Base-by-base conservation (phyloP, 768 basidiomycete genomes). In the Suillus fuscotomentosus region DNA sequence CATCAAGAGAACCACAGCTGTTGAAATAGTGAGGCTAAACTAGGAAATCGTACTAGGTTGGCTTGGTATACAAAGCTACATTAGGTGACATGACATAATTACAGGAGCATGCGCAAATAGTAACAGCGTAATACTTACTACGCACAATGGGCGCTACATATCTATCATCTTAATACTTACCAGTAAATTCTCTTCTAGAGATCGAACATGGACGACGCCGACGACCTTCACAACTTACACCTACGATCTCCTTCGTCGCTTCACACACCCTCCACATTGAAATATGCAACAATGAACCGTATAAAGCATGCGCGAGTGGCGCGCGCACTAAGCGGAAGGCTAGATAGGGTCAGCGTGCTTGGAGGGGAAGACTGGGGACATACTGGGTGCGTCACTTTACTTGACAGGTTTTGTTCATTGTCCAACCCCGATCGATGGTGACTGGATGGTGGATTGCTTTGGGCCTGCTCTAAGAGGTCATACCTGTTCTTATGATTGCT, bases 281-380 rank as follows among this genome's bases (percentile, higher is more conserved):
- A 59, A 59, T 59, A 27, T 27, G 57, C 57, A 59, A 41, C 57
- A 13, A 39, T 31, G 2, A 60, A 63, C 14, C 63, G 47, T 22
- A 27, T 67, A 64, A 65, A 65, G 20, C 60, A 62, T 9, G 27
- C 42, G 31, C 64, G 72, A 3, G 64, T 73, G 17, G 66, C 69
- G 1, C 20, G 56, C 11, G 69, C 71, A 15, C 59, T 68, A 7
- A 53, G 64, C 14, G 67, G 73, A 24, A 68, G 72, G 15, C 67
- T 86, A 50, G 91, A 95, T 72, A 79, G 90, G 69, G 87, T 91
- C 3, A 87, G 88, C 67, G 88, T 92, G 20, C 82, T 96, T 1
- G 93, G 92, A 8, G 79, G 82, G 48, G 80, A 82, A 34, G 73
- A 69, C 54, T 71, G 76, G 22, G 89, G 94, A 1, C 94, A 95